A percentile compares a stretch with the other conserved stretches of the same genome.
Evolutionary conservation across 2,329 filamentous ascomycete species (phyloP).

Genomic region (Hypoxylon sp.): DNA sequence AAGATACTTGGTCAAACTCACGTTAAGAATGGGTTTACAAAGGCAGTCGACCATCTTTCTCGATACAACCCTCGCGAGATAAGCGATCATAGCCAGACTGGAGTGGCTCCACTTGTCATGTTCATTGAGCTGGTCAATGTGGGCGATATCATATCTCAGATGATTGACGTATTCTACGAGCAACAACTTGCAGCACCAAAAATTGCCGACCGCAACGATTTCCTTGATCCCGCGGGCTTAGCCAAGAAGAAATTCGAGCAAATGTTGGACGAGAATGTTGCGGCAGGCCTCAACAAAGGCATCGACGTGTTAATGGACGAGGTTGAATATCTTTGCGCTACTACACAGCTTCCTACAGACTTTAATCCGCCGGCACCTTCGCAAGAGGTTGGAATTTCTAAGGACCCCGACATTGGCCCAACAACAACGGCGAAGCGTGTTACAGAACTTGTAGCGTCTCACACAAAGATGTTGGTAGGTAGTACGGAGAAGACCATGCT

Average conservation of each 20-base stretch:
- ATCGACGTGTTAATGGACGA: constrained; percentile 99
- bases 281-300: constrained; percentile 94
- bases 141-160: constrained; percentile 96
- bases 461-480: constrained; percentile 93
- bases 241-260: constrained; percentile 99
- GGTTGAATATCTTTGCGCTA: constrained; percentile 94
- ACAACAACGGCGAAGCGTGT: constrained; percentile 85
- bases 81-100: constrained; percentile 76
- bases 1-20: constrained; percentile 88
- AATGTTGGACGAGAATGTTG: constrained; percentile 97
- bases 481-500: constrained; percentile 98
- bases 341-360: constrained; percentile 86
- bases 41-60: constrained; percentile 90
- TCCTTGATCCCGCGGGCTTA: constrained; percentile 89
- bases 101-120: constrained; percentile 91
- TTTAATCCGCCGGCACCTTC: constrained; percentile 79
- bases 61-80: constrained; percentile 91
- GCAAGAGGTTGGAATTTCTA: constrained; percentile 55
- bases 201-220: constrained; percentile 93
- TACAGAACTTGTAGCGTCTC: constrained; percentile 86
- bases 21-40: constrained; percentile 93
- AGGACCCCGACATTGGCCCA: constrained; percentile 68
- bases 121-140: constrained; percentile 99
- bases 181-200: constrained; percentile 89
- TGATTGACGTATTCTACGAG: constrained; percentile 99